phyloP scores from a whole-genome alignment of 2,329 filamentous ascomycete species.

The Aureobasidium lini region DNA sequence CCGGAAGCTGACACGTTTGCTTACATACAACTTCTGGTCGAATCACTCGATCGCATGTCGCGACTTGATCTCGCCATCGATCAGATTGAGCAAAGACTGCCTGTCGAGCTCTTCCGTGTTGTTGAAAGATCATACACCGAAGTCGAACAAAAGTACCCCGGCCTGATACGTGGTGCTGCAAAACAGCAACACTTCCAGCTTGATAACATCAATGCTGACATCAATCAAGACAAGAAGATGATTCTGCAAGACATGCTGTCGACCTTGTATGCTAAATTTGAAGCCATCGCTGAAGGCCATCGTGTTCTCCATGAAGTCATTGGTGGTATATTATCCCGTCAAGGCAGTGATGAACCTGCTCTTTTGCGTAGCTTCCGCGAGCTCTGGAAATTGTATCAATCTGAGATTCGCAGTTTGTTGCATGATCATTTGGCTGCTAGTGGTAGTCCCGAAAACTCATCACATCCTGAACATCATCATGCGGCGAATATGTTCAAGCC shows the following conservation, averaged over 20 bases:
- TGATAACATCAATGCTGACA: slow-evolving; percentile 24
- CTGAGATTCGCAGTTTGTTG: slow-evolving; percentile 87
- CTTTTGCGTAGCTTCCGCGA: slow-evolving; percentile 89
- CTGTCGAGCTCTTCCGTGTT: slow-evolving; percentile 86
- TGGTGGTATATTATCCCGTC: slow-evolving; percentile 73
- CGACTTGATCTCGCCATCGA: slow-evolving; percentile 80
- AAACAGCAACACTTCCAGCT: slow-evolving; percentile 45
- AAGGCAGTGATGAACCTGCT: slow-evolving; percentile 54
- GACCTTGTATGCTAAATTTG: slow-evolving; percentile 92
- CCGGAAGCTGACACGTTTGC: slow-evolving; percentile 93
- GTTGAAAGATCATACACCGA: slow-evolving; percentile 94
- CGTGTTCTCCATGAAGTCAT: slow-evolving; percentile 90
- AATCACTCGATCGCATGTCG: slow-evolving; percentile 83
- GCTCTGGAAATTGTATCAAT: slow-evolving; percentile 95
- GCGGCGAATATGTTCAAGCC: slow-evolving; percentile 47
- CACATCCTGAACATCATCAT: slow-evolving; percentile 18
- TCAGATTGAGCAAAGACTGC: slow-evolving; percentile 83
- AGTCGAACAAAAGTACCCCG: slow-evolving; percentile 88
- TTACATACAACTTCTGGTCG: slow-evolving; percentile 80
- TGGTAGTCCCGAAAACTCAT: slow-evolving; percentile 48
- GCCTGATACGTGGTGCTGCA: slow-evolving; percentile 51
- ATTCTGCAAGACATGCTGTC: slow-evolving; percentile 87
- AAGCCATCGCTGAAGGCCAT: slow-evolving; percentile 92
- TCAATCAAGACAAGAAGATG: slow-evolving; percentile 56
- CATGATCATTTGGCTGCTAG: slow-evolving; percentile 96